Evolutionary conservation across 1,284 basidiomycete species (phyloP), one percentile per base, ranked within the genome.

Genomic region (Pseudozyma pruni): DNA sequence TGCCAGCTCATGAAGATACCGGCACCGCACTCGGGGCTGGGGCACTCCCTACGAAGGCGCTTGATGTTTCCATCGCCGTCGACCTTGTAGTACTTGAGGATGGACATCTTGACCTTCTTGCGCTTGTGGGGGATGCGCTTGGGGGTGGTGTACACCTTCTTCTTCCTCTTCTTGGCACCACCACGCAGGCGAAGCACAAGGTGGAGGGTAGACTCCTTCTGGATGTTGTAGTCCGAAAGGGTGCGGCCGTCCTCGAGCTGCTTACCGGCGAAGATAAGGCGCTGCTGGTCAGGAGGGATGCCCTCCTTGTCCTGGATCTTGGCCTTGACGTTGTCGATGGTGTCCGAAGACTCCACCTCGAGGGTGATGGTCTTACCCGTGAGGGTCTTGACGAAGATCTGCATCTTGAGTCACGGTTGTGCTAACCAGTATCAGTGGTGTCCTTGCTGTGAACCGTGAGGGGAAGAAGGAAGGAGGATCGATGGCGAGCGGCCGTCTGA

Each of bases 121-220:
- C 91, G 90, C 90, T 98, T 97, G 88, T 98, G 94, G 90, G 98
- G 98, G 89, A 97, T 90, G 88, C 98, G 98, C 90, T 98, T 98
- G 86, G 95, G 95, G 84, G 86, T 87, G 77, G 94, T 93, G 91
- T 96, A 96, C 59, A 92, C 94, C 90, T 98, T 98, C 89, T 98
- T 98, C 90, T 98, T 98, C 85, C 95, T 90, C 90, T 98, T 98
- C 91, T 95, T 95, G 77, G 90, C 93, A 88, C 93, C 94, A 87
- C 93, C 93, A 86, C 93, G 93, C 48, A 95, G 91, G 83, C 78
- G 76, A 38, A 80, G 78, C 59, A 80, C 78, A 10, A 80, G 72
- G 72, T 80, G 78, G 32, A 80, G 71, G 33, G 78, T 80, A 38
- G 73, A 72, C 72, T 81, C 76, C 83, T 96, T 96, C 83, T 98